A percentile compares a stretch with the other conserved stretches of the same genome.
Evolutionary conservation across 768 basidiomycete genomes (phyloP).

Genomic region (Hemileccinum impolitum): DNA sequence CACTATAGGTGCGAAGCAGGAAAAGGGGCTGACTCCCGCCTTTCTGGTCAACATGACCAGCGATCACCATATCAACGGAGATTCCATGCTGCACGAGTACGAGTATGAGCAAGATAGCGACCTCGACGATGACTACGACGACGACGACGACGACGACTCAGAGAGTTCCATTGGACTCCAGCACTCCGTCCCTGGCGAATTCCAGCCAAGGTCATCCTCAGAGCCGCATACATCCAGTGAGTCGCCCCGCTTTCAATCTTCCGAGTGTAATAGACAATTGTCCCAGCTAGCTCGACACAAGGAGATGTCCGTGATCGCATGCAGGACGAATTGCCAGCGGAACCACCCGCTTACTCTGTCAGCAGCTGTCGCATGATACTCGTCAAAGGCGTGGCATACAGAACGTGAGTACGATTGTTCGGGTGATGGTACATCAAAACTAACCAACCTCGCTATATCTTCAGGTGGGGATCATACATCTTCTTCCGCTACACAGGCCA

Average conservation of each 20-base stretch:
- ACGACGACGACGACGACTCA: conserved; percentile 10
- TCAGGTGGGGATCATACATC: conserved; percentile 26
- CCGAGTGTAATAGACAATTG: background rate
- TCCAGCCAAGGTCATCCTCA: conserved; percentile 2
- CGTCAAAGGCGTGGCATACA: conserved; percentile 28
- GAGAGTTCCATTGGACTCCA: background rate
- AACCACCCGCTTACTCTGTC: conserved; percentile 22
- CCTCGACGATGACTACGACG: conserved; percentile 22
- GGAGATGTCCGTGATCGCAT: background rate
- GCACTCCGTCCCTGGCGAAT: background rate
- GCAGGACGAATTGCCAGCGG: background rate
- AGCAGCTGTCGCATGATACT: conserved; percentile 24
- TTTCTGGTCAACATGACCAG: conserved; percentile 24
- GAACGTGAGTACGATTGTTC: conserved; percentile 19
- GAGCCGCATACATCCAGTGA: conserved; percentile 7
- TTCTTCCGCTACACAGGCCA: conserved; percentile 33
- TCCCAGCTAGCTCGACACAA: background rate
- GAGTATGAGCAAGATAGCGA: conserved; percentile 30
- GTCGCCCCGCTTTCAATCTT: background rate
- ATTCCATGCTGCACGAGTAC: conserved; percentile 26
- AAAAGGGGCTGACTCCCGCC: conserved; percentile 1
- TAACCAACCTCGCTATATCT: background rate
- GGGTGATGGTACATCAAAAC: too few relatives aligned
- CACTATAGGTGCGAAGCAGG: conserved; percentile 6
- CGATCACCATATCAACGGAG: conserved; percentile 15